Conservation (phyloP, 2,329 filamentous ascomycete genomes). For the Fusarium mexicanum region DNA sequence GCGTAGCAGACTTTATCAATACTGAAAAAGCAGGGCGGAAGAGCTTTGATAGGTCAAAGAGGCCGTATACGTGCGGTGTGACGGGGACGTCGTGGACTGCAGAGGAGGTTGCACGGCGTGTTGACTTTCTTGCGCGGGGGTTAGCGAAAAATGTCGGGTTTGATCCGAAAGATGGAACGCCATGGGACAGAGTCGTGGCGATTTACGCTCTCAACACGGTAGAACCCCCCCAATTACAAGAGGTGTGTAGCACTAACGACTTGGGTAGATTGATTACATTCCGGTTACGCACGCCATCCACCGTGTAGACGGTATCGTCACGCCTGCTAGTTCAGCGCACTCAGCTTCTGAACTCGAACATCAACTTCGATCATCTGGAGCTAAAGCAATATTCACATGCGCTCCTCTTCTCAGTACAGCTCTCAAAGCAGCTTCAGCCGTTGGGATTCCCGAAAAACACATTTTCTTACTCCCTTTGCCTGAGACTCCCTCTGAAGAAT, state of each 20-base stretch:
- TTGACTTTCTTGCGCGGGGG: conserved; percentile 74
- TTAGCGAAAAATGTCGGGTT: conserved; percentile 73
- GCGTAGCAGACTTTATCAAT: conserved; percentile 81
- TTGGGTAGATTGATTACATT: conserved; percentile 73
- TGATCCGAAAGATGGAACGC: conserved; percentile 72
- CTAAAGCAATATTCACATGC: conserved; percentile 79
- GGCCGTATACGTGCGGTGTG: conserved; percentile 81
- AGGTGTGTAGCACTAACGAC: accelerated
- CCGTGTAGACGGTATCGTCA: conserved; percentile 75
- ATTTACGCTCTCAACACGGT: conserved; percentile 84
- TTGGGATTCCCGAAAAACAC: conserved; percentile 68
- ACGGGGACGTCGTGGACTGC: conserved; percentile 73
- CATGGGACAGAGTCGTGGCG: conserved; percentile 83
- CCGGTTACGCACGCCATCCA: conserved; percentile 81
- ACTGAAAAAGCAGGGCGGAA: conserved; percentile 56
- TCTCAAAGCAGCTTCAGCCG: conserved; percentile 69
- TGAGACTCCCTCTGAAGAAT: conserved; percentile 42
- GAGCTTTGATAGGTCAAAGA: conserved; percentile 69
- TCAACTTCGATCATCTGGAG: conserved; percentile 74
- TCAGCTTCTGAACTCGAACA: conserved; percentile 74
- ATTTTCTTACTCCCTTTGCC: conserved; percentile 78
- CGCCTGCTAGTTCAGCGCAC: conserved; percentile 79
- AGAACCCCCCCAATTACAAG: accelerated
- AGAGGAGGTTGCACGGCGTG: conserved; percentile 70
- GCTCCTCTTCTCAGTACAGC: conserved; percentile 70